These are phyloP conservation scores for Aspergillus puulaauensis DNA, from an alignment of 2,329 filamentous ascomycete genomes.

Conservation along the genomic window DNA sequence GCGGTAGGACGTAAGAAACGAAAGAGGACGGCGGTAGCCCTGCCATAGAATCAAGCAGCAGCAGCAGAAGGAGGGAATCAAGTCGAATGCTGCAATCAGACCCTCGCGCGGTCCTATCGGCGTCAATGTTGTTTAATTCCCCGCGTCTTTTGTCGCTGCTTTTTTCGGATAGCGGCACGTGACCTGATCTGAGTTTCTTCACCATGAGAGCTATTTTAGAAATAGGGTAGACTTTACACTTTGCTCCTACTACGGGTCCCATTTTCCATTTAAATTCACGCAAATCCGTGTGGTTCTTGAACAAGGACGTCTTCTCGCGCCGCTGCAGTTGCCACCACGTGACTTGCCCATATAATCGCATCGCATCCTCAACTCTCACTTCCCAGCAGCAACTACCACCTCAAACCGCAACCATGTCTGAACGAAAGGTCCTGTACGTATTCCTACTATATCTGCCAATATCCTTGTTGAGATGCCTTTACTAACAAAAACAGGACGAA, in stretches of 20 bases:
- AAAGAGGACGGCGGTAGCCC: not conserved
- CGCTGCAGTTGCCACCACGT: slow-evolving; percentile 1
- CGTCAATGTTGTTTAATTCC: not conserved
- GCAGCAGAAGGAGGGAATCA: not conserved
- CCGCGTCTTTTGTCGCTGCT: not conserved
- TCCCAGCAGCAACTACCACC: not conserved
- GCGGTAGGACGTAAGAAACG: not conserved
- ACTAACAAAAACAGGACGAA: slow-evolving; percentile 26
- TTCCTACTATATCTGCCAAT: not conserved
- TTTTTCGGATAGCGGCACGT: slow-evolving; percentile 4
- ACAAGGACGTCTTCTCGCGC: not conserved
- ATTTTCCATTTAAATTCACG: not conserved
- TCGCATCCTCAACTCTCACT: not conserved
- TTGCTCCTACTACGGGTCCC: no score
- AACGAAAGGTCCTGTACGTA: slow-evolving; percentile 44
- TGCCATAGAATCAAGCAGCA: not conserved
- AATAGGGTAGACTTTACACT: no score
- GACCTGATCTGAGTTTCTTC: not conserved
- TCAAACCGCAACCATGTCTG: slow-evolving; percentile 64
- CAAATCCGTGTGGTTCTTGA: not conserved
- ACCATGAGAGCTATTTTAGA: no score
- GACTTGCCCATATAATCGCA: not conserved
- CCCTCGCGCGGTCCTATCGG: not conserved
- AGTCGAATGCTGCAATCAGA: not conserved
- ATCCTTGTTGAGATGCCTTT: not conserved